Base-by-base conservation (phyloP, 345 rosid genomes). In the Aegle marmelos region DNA sequence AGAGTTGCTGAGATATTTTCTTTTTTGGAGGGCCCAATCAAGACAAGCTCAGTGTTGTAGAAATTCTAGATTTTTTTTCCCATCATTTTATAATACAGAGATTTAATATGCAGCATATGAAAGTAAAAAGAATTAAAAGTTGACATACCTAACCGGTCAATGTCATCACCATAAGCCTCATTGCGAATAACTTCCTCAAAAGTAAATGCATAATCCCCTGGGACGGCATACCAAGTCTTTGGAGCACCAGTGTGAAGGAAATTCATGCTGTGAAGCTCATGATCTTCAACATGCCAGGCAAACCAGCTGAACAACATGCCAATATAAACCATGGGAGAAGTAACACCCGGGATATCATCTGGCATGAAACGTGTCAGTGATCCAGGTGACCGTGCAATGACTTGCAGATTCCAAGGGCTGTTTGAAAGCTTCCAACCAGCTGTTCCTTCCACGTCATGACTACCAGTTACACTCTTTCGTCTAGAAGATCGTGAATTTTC, bases 221-320 rank as follows among this genome's bases (percentile, higher is more conserved):
- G 98, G 81, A 97, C 92, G 75, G 99, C 88, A 79, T 94, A 97
- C 99, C 98, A 97, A 62, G 99, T 94, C 88, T 97, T 97, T 31
- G 96, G 87, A 69, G 96, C 89, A 76, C 99, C 98, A 79, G 89
- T 90, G 83, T 97, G 99, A 80, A 97, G 98, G 85, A 91, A 97
- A 82, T 97, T 97, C 96, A 97, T 86, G 87, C 98, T 94, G 82
- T 94, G 98, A 83, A 97, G 98, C 79, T 97, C 99, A 66, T 97
- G 99, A 88, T 97, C 99, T 84, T 97, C 99, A 80, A 97, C 98
- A 78, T 94, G 99, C 98, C 99, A 97, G 69, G 99, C 99, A 89
- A 97, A 97, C 99, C 99, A 97, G 89, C 98, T 97, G 82, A 93
- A 97, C 85, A 97, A 57, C 99, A 97, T 97, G 59, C 98, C 99